phyloP scores from a whole-genome alignment of 2,329 filamentous ascomycete genomes.

The Nannizzia gypsea region DNA sequence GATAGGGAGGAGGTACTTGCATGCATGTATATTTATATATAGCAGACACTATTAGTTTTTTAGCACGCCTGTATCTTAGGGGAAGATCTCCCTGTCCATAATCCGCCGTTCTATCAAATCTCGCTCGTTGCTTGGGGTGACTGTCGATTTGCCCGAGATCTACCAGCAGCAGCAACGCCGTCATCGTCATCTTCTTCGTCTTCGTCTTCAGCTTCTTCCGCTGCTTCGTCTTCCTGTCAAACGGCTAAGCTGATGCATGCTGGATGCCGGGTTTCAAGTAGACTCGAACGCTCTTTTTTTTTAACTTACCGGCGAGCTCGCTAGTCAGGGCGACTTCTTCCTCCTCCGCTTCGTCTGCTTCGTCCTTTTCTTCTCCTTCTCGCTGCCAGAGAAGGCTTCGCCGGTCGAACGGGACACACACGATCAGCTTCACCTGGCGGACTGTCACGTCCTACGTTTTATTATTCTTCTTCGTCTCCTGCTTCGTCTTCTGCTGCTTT shows the following conservation, averaged over 20 bases:
- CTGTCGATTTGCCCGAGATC: neutral
- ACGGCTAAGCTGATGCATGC: neutral
- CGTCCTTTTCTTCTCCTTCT: neutral
- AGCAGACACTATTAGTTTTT: neutral
- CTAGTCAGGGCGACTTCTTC: too few species aligned
- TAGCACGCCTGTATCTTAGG: neutral
- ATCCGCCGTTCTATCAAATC: neutral
- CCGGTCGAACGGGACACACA: neutral
- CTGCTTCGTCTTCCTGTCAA: neutral
- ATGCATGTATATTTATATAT: neutral
- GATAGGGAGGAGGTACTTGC: neutral
- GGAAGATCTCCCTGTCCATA: neutral
- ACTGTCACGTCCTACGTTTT: too few species aligned
- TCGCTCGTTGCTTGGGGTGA: neutral
- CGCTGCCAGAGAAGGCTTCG: neutral
- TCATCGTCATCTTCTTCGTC: neutral
- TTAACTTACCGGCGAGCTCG: neutral
- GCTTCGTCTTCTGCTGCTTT: too few species aligned
- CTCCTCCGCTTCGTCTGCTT: neutral
- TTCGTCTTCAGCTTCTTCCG: neutral
- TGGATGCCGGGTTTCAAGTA: neutral
- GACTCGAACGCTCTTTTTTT: too few species aligned
- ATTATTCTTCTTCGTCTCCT: too few species aligned
- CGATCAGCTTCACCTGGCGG: neutral
- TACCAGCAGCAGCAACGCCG: neutral